Conservation (phyloP, 306 rosid species). For the Cucurbita maxima region DNA sequence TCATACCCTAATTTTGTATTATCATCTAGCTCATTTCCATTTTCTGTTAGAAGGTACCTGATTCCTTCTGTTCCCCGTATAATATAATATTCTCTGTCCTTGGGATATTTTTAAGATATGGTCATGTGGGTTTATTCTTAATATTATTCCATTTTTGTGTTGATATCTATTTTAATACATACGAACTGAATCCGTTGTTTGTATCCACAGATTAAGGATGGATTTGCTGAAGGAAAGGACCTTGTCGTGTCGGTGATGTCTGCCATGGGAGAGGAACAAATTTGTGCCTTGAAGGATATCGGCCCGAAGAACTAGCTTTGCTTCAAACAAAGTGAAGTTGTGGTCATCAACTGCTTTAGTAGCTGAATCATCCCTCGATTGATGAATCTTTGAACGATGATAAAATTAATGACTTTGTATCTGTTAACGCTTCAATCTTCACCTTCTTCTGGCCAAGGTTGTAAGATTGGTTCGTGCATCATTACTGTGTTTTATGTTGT, state of each 20-base stretch:
- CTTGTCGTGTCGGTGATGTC: slow-evolving; percentile 27
- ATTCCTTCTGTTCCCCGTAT: neutral
- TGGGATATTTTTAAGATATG: neutral
- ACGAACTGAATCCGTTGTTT: neutral
- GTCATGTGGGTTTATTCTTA: neutral
- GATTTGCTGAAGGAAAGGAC: slow-evolving; percentile 23
- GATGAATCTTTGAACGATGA: neutral
- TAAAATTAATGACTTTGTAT: neutral
- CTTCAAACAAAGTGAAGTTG: neutral
- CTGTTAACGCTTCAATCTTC: neutral
- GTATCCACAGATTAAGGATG: slow-evolving; percentile 16
- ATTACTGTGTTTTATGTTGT: slow-evolving; percentile 8
- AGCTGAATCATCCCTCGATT: neutral
- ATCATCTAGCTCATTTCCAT: neutral
- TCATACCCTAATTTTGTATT: neutral
- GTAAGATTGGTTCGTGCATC: slow-evolving; percentile 2
- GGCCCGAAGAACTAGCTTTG: slow-evolving; percentile 13
- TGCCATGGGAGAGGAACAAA: slow-evolving; percentile 27
- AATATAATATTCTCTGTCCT: neutral
- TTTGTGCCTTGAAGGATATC: slow-evolving; percentile 25
- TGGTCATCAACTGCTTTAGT: neutral
- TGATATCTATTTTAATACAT: too few species aligned
- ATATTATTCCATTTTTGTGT: neutral
- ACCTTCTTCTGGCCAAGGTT: neutral
- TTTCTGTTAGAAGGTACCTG: neutral